phyloP scores from a whole-genome alignment of 352 stramenopile species.

The Globisporangium ultimum region DNA sequence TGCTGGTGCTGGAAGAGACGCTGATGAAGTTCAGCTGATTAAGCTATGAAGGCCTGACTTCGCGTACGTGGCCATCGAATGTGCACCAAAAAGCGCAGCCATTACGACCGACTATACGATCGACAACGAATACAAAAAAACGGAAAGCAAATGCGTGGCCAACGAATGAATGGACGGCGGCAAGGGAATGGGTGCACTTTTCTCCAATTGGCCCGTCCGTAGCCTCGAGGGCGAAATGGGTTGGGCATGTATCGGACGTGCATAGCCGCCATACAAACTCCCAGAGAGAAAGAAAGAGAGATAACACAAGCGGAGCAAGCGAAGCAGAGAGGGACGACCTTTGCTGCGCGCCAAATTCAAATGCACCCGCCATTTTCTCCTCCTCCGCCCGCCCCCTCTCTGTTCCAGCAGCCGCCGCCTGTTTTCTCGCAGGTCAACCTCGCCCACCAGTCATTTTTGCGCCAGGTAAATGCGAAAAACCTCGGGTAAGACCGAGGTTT shows the following conservation, averaged over 20 bases:
- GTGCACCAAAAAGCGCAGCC: not conserved
- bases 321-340: not conserved
- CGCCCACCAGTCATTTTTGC: constrained; percentile 11
- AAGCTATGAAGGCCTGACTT: not conserved
- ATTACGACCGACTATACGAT: not conserved
- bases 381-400: not conserved
- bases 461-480: constrained; percentile 9
- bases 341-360: not conserved
- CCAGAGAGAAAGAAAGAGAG: not conserved
- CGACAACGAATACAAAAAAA: too few species aligned
- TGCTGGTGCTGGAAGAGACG: constrained; percentile 23
- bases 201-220: not conserved
- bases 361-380: not conserved
- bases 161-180: not conserved
- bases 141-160: not conserved
- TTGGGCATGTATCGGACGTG: not conserved
- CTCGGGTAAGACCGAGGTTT: constrained; percentile 4
- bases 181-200: not conserved
- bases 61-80: too few species aligned
- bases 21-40: constrained; percentile 10
- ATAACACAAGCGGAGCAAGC: not conserved
- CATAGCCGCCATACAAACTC: not conserved
- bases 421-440: constrained; percentile 3
- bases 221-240: not conserved
- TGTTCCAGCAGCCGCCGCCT: not conserved